Base-by-base conservation (phyloP, 192 early-diverging fungal species). In the Podila minutissima region DNA sequence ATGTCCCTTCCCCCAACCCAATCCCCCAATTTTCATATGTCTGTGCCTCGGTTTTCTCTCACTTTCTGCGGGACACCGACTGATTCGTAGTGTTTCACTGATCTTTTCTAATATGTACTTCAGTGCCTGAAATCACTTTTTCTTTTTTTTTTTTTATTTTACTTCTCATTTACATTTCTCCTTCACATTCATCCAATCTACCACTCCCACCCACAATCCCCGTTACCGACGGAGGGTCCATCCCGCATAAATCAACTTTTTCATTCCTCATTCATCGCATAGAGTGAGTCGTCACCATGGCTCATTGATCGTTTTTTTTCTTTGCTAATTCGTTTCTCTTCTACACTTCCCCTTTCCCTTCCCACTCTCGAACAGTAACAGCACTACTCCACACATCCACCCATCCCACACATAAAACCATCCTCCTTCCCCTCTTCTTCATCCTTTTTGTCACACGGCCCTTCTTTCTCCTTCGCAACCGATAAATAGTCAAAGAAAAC, bases 401-500 rank as follows among this genome's bases (percentile, higher is more conserved):
- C 28, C 46, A 48, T 65, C 29, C 64, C 46, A 28, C 46, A 51
- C 41, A 66, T 19, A 29, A 28, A 66, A 48, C 24, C 64, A 41
- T 29, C 48, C 24, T 65, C 38, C 12, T 65, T 38, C 48, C n/a
- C 37, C 48, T 26, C 41, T 69, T 60, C 38, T 48, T 28, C 57
- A 35, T 46, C 20, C 59, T 48, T 62, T 20, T 55, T 37, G 53
- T 55, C 53, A 60, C 35, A 12, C 59, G 10, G 46, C 8, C 32
- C 66, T 49, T 50, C n/a, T 49, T 29, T 35, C 46, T 29, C 48
- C 37, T 59, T 35, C 5, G 15, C 62, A 28, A 17, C 22, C 13
- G 2, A 8, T 33, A 33, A 33, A 33, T 33, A 33, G 33, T 33
- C 33, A 33, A 33, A 33, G 33, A 33, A 33, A 22, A 46, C 35